Evolutionary conservation across 495 filamentous ascomycete genomes (phyloP).

Genomic region (Diplogelasinospora grovesii): DNA sequence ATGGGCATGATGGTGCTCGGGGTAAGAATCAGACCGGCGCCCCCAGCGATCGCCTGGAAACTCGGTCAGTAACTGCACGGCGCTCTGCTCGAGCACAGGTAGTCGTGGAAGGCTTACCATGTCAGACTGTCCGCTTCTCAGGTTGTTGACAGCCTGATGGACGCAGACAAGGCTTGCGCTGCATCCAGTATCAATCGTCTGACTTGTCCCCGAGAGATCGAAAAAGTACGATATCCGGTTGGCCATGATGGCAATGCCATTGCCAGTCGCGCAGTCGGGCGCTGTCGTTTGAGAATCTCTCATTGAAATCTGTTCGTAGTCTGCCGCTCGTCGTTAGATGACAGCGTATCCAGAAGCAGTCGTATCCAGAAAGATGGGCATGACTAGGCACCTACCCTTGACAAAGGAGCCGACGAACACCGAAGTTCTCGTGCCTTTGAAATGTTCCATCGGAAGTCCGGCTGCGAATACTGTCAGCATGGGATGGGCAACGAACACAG

Average conservation of each 20-base stretch:
- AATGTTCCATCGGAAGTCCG: conserved; percentile 41
- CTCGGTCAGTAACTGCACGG: neutral
- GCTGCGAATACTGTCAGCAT: conserved; percentile 58
- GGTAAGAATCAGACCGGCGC: conserved; percentile 43
- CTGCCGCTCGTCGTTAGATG: conserved; percentile 13
- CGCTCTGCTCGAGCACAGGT: conserved; percentile 6
- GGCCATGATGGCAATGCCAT: conserved; percentile 28
- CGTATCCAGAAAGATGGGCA: no score
- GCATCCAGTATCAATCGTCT: conserved; percentile 48
- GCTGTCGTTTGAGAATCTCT: conserved; percentile 20
- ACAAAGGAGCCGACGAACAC: conserved; percentile 28
- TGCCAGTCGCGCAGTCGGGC: conserved; percentile 36
- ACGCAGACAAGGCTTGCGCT: conserved; percentile 46
- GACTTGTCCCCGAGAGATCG: conserved; percentile 35
- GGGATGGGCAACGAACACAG: neutral
- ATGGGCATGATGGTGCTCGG: conserved; percentile 33
- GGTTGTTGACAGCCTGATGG: conserved; percentile 43
- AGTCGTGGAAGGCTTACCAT: conserved; percentile 22
- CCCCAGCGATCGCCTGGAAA: conserved; percentile 40
- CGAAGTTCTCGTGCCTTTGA: conserved; percentile 7
- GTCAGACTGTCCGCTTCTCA: conserved; percentile 31
- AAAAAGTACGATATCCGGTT: conserved; percentile 48
- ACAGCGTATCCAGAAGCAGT: neutral
- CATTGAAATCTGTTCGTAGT: conserved; percentile 29
- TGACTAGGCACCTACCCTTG: conserved; percentile 19